Conservation (phyloP, 2,329 filamentous ascomycete genomes). For the Fusarium mexicanum region DNA sequence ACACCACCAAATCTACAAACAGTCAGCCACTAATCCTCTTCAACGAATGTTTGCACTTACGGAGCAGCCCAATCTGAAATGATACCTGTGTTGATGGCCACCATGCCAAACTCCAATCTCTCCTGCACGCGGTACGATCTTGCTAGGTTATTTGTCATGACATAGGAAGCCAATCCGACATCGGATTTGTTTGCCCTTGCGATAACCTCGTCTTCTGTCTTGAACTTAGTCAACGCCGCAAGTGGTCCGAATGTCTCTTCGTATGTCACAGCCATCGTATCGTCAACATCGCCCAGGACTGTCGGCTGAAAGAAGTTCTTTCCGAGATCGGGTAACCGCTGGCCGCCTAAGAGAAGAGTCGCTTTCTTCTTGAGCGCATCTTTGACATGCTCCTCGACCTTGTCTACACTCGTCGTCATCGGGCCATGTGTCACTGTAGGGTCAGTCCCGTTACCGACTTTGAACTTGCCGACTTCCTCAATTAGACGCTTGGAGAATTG, state of each 20-base stretch:
- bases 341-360: slow-evolving; percentile 70
- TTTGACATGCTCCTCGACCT: slow-evolving; percentile 71
- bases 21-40: neutral
- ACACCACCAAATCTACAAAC: slow-evolving; percentile 64
- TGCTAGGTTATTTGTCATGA: slow-evolving; percentile 74
- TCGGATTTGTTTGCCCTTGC: slow-evolving; percentile 68
- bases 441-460: slow-evolving; percentile 69
- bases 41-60: slow-evolving; percentile 21
- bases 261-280: slow-evolving; percentile 64
- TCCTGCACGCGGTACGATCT: slow-evolving; percentile 73
- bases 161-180: slow-evolving; percentile 72
- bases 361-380: slow-evolving; percentile 72
- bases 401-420: slow-evolving; percentile 65
- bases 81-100: slow-evolving; percentile 69
- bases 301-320: slow-evolving; percentile 77
- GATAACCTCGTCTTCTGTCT: slow-evolving; percentile 72
- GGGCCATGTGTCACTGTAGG: slow-evolving; percentile 76
- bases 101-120: slow-evolving; percentile 75
- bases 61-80: slow-evolving; percentile 42
- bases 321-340: slow-evolving; percentile 70
- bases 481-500: slow-evolving; percentile 71
- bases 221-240: slow-evolving; percentile 70
- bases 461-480: slow-evolving; percentile 74
- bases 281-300: slow-evolving; percentile 67
- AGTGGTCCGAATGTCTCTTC: slow-evolving; percentile 76